Evolutionary conservation across 2,329 filamentous ascomycete genomes (phyloP), one percentile per base, ranked within the genome.

Genomic region (Alternaria triticimaculans): DNA sequence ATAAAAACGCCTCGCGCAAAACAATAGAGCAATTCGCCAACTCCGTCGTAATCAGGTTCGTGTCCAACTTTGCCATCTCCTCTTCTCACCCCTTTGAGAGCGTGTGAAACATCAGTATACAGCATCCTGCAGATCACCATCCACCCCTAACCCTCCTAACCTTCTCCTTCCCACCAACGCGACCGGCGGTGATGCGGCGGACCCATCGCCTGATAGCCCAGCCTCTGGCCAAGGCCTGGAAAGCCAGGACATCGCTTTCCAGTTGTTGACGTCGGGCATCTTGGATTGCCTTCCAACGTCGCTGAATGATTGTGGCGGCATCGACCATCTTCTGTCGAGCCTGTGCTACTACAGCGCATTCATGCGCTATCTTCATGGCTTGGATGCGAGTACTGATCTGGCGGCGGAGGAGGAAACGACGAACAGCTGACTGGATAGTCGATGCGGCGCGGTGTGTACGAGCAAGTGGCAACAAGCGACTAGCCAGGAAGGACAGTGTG

Each of bases 401-500:
- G 18, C 72, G 66, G 26, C 81, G 76, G 11, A 72, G 60, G n/a
- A 78, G 58, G 57, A 69, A 69, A 6, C 63, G 49, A 18, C 87
- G 84, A 80, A 84, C 89, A 7, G 81, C 80, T 15, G 79, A 78
- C 71, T 90, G 87, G 15, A 90, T 82, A 0, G 80, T 80, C 3
- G 79, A 73, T 0, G 87, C 87, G 3, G 87, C 87, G 46, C 84
- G 82, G 61, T 82, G 79, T 12, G 78, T 78, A 60, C 81, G 81
- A 2, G 83, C 83, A 6, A 87, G 81, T 0, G 84, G 83, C 4
- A 90, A 79, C 1, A 90, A 78, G 44, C 87, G 83, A 5, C 86
- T 88, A 45, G 87, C 87, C 6, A 90, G 82, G 73, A 89, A 89
- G 5, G 87, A 83, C 8, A 90, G 83, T 3, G 85, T 83, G 3